A percentile compares a stretch with the other conserved stretches of the same genome.
Conservation (phyloP, 1,284 basidiomycete genomes). For the Irpex rosettiformis region DNA sequence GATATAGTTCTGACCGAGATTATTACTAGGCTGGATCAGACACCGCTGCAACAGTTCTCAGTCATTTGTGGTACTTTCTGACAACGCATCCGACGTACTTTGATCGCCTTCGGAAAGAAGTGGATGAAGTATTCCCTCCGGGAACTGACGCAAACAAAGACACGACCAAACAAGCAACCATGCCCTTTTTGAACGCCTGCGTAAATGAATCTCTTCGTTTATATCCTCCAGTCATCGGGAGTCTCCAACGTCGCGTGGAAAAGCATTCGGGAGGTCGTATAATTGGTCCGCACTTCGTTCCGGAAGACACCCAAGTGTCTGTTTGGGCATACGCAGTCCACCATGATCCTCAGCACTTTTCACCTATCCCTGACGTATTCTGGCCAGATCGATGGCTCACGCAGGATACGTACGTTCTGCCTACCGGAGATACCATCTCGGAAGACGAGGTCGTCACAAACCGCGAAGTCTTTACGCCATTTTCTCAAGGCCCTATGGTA, state of each 20-base stretch:
- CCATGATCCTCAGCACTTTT: slow-evolving; percentile 38
- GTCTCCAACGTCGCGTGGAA: slow-evolving; percentile 30
- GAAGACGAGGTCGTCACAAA: slow-evolving; percentile 14
- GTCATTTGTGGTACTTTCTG: slow-evolving; percentile 17
- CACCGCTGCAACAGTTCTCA: slow-evolving; percentile 16
- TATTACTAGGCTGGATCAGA: slow-evolving; percentile 14
- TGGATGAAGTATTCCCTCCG: slow-evolving; percentile 14
- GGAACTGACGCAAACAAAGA: slow-evolving; percentile 11
- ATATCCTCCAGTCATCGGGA: slow-evolving; percentile 33
- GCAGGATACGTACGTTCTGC: slow-evolving; percentile 11
- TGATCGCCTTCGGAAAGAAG: slow-evolving; percentile 14
- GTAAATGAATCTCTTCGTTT: slow-evolving; percentile 39
- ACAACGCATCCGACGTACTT: slow-evolving; percentile 10
- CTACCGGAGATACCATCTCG: slow-evolving; percentile 14
- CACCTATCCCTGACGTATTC: slow-evolving; percentile 37
- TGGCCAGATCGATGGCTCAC: slow-evolving; percentile 42
- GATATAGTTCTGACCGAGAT: background rate
- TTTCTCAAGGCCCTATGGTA: slow-evolving; percentile 20
- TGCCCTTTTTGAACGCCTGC: slow-evolving; percentile 20
- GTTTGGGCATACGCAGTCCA: slow-evolving; percentile 38
- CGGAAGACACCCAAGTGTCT: slow-evolving; percentile 36
- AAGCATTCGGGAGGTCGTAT: slow-evolving; percentile 29
- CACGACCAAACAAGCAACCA: slow-evolving; percentile 9
- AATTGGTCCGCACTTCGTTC: slow-evolving; percentile 31
- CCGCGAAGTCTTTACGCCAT: slow-evolving; percentile 20